These are phyloP conservation scores for Calonectria crousiana DNA, from an alignment of 2,329 filamentous ascomycete genomes.

Conservation along the genomic window DNA sequence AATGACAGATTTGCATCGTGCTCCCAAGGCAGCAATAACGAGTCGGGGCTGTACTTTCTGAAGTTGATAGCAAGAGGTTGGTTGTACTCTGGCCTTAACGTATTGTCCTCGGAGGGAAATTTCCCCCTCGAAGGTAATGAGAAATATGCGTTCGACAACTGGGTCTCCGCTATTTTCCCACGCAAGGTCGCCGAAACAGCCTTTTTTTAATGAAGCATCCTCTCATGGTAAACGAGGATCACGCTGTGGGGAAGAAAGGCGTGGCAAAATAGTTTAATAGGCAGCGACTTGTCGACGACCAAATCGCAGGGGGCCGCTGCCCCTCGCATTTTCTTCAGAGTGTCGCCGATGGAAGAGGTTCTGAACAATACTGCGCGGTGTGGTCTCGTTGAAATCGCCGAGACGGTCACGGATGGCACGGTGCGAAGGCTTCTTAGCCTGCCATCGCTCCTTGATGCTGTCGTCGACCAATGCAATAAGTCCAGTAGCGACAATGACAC, in stretches of 20 bases:
- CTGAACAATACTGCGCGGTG: slow-evolving; percentile 51
- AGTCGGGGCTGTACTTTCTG: slow-evolving; percentile 14
- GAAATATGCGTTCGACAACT: not conserved
- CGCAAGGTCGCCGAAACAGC: not conserved
- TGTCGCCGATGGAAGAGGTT: slow-evolving; percentile 57
- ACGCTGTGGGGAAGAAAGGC: not conserved
- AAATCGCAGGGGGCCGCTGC: slow-evolving; percentile 52
- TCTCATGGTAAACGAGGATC: not conserved
- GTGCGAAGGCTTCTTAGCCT: slow-evolving; percentile 56
- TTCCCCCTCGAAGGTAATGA: not conserved
- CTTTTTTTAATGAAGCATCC: not conserved
- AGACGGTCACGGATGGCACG: slow-evolving; percentile 43
- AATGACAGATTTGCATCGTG: slow-evolving; percentile 23
- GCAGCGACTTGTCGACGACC: slow-evolving; percentile 50
- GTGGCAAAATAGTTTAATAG: slow-evolving; percentile 44
- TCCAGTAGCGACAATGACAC: slow-evolving; percentile 90
- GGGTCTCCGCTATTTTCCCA: not conserved
- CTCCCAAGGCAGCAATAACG: slow-evolving; percentile 16
- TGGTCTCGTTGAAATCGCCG: slow-evolving; percentile 37
- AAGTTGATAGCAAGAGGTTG: slow-evolving; percentile 1
- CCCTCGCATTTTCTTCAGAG: slow-evolving; percentile 50
- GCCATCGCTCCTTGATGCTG: slow-evolving; percentile 86
- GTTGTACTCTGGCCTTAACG: not conserved
- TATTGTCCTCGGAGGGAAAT: slow-evolving; percentile 2
- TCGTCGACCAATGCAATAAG: slow-evolving; percentile 91